Evolutionary conservation across 371 early-diverging fungal genomes (phyloP).

Genomic region (Circinella minor): DNA sequence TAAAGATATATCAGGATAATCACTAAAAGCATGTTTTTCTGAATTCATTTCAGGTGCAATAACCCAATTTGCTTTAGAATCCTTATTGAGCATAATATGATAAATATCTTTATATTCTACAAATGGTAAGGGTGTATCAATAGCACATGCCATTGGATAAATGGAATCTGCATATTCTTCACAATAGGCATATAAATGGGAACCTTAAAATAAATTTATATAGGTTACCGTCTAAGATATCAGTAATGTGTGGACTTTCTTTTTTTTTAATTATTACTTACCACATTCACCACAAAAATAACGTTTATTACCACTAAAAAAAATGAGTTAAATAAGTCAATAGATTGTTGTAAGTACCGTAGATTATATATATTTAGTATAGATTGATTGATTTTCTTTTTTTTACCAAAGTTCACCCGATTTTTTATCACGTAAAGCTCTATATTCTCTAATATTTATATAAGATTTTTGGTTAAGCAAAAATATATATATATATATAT

Average conservation of each 20-base stretch:
- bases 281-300: slow-evolving; percentile 55
- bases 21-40: slow-evolving; percentile 28
- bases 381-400: too few species aligned
- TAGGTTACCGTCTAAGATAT: too few species aligned
- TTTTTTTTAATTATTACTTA: neutral
- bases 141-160: slow-evolving; percentile 50
- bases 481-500: too few species aligned
- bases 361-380: too few species aligned
- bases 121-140: slow-evolving; percentile 41
- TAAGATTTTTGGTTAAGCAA: neutral
- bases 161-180: slow-evolving; percentile 32
- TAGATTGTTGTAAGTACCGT: too few species aligned
- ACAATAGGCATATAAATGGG: slow-evolving; percentile 15
- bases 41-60: slow-evolving; percentile 18
- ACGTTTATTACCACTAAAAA: slow-evolving; percentile 44
- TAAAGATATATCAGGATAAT: slow-evolving; percentile 46
- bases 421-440: slow-evolving; percentile 38
- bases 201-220: neutral
- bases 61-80: slow-evolving; percentile 47
- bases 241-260: too few species aligned
- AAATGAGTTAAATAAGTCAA: too few species aligned
- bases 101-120: slow-evolving; percentile 26
- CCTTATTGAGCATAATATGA: slow-evolving; percentile 37
- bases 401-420: slow-evolving; percentile 42
- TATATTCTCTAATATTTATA: slow-evolving; percentile 32